Evolutionary conservation across 257 asterid genomes (phyloP), one percentile per base, ranked within the genome.

Genomic region (Coffea canephora): DNA sequence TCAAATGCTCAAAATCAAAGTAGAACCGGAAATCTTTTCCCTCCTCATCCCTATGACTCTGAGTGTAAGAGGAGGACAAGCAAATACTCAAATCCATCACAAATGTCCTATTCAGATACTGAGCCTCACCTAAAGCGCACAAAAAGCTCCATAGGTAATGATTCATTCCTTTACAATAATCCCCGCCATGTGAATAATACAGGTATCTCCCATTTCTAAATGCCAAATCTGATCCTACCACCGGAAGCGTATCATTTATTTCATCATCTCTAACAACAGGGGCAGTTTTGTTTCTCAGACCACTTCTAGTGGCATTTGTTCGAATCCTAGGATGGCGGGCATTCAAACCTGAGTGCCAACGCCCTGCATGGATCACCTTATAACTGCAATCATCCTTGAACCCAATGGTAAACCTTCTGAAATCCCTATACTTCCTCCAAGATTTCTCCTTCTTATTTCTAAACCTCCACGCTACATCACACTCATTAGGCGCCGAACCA

Each of bases 381-480:
- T 91, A 91, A 45, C 87, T 88, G 79, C 98, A 93, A 76, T 90
- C 96, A 82, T 88, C 93, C 27, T 83, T 89, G 77, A 84, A 86
- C 0, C 98, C 97, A 25, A 96, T 85, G 86, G 41, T 91, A 83
- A 96, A 94, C 82, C 99, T 91, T 82, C 99, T 87, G 59, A 96
- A 96, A 90, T 96, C 99, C 88, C 97, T 87, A 71, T 94, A 94
- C 93, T 82, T 90, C 87, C 98, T 88, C 99, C 97, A 96, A 46
- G 99, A 94, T 73, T 86, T 93, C 89, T 95, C 98, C 78, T 87
- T 91, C 79, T 85, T 93, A 80, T 95, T 93, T 84, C 97, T 90
- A 82, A 90, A 95, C 89, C 98, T 88, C 98, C 98, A 95, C 1
- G 92, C 88, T 80, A 95, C 98, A 79, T 96, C 99, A 89, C 99